phyloP scores from a whole-genome alignment of 805 yeast genomes.

The Myxozyma kluyveri region DNA sequence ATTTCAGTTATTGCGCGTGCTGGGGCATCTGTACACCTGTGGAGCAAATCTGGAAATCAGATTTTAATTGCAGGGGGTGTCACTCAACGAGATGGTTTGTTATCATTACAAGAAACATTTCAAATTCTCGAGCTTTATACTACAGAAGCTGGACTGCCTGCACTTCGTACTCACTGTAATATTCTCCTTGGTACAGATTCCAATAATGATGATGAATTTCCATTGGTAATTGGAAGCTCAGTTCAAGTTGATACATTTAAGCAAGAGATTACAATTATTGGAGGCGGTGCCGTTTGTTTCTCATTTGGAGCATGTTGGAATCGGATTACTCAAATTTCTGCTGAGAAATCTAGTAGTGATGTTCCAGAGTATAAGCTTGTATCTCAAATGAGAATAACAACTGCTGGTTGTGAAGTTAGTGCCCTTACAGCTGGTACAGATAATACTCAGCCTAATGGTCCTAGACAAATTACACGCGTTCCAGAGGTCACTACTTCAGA shows the following conservation, averaged over 20 bases:
- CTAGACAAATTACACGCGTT: neutral
- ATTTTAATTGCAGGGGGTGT: constrained; percentile 35
- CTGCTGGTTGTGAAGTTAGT: neutral
- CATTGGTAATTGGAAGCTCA: constrained; percentile 24
- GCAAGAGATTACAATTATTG: constrained; percentile 47
- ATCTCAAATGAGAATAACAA: neutral
- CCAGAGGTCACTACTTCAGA: neutral
- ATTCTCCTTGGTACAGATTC: neutral
- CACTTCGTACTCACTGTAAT: neutral
- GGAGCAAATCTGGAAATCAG: constrained; percentile 46
- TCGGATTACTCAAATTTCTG: constrained; percentile 19
- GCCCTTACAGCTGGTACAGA: neutral
- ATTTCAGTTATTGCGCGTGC: constrained; percentile 14
- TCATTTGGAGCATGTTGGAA: constrained; percentile 69
- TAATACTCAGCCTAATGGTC: no score
- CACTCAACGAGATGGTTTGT: constrained; percentile 11
- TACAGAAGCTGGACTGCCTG: neutral
- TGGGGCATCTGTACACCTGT: constrained; percentile 31
- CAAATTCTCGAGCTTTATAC: constrained; percentile 6
- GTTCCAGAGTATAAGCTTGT: neutral
- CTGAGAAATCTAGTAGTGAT: neutral
- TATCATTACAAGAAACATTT: constrained; percentile 9
- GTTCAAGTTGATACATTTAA: constrained; percentile 24
- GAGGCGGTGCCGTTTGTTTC: constrained; percentile 82
- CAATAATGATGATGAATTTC: constrained; percentile 4